Percentiles rank a stretch among this genome's conserved stretches.
Conservation (phyloP, 352 stramenopile species). For the Pythium coloratum region DNA sequence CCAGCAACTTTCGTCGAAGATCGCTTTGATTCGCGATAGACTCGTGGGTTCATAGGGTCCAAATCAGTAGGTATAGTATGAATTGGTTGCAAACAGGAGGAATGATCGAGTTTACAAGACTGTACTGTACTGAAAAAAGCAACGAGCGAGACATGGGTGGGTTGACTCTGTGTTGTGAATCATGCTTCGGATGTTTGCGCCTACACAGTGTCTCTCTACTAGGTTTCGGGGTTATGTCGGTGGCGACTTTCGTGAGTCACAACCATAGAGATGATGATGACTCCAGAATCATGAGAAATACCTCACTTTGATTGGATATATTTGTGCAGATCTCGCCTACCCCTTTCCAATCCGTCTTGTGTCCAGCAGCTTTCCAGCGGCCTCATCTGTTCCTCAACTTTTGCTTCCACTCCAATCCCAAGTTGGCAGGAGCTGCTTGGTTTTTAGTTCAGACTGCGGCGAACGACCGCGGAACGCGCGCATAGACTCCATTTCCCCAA, state of each 20-base stretch:
- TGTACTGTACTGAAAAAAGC: too few relatives aligned
- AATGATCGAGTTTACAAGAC: too few relatives aligned
- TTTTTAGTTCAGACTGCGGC: background rate
- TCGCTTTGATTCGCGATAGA: background rate
- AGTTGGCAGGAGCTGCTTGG: background rate
- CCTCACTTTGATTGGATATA: background rate
- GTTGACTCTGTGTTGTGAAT: background rate
- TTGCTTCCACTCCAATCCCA: background rate
- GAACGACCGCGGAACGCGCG: slow-evolving; percentile 1
- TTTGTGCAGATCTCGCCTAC: background rate
- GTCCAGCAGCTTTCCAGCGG: slow-evolving; percentile 4
- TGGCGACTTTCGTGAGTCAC: slow-evolving; percentile 4
- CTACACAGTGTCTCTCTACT: background rate
- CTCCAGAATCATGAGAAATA: background rate
- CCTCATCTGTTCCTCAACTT: background rate
- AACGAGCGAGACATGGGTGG: too few relatives aligned
- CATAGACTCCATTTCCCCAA: background rate
- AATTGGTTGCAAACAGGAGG: too few relatives aligned
- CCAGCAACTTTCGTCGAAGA: background rate
- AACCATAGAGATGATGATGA: background rate
- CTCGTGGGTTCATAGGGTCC: background rate
- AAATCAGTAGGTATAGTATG: too few relatives aligned
- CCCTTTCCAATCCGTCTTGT: background rate
- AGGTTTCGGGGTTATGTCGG: background rate
- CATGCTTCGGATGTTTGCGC: background rate